phyloP scores from a whole-genome alignment of 2,329 filamentous ascomycete genomes.

The Peltaster fructicola region DNA sequence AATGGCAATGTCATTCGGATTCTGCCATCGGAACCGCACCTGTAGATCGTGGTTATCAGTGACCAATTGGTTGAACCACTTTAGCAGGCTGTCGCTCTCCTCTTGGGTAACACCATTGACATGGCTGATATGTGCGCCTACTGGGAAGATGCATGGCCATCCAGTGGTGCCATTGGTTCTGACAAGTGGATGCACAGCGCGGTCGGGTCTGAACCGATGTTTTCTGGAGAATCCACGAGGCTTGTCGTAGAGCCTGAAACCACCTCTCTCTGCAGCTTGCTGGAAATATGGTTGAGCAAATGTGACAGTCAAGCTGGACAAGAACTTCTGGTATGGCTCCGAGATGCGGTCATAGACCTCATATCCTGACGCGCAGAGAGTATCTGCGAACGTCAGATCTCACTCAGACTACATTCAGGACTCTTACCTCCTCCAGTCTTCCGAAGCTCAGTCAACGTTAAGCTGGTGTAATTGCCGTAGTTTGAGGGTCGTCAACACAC shows the following conservation, averaged over 20 bases:
- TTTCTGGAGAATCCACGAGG: slow-evolving; percentile 3
- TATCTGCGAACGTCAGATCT: too few relatives aligned
- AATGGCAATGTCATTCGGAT: slow-evolving; percentile 36
- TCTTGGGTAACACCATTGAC: slow-evolving; percentile 31
- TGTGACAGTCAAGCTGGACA: slow-evolving; percentile 40
- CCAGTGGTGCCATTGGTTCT: slow-evolving; percentile 44
- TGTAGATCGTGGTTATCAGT: slow-evolving; percentile 36
- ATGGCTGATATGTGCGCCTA: slow-evolving; percentile 38
- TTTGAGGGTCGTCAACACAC: too few relatives aligned
- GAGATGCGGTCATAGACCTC: slow-evolving; percentile 49
- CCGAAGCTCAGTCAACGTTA: slow-evolving; percentile 40
- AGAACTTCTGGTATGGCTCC: slow-evolving; percentile 36
- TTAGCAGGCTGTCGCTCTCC: slow-evolving; percentile 12
- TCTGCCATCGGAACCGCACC: slow-evolving; percentile 32
- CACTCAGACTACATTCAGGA: too few relatives aligned
- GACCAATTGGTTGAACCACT: slow-evolving; percentile 18
- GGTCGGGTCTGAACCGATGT: too few relatives aligned
- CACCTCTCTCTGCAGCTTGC: slow-evolving; percentile 7
- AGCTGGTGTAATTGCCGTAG: slow-evolving; percentile 45
- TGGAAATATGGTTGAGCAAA: slow-evolving; percentile 20
- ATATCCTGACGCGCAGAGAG: slow-evolving; percentile 50
- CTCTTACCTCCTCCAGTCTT: slow-evolving; percentile 33
- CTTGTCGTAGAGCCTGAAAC: slow-evolving; percentile 3
- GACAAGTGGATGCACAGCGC: slow-evolving; percentile 30
- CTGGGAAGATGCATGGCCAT: slow-evolving; percentile 43